Base-by-base conservation (phyloP, 331 rosid species). In the Phaseolus coccineus region DNA sequence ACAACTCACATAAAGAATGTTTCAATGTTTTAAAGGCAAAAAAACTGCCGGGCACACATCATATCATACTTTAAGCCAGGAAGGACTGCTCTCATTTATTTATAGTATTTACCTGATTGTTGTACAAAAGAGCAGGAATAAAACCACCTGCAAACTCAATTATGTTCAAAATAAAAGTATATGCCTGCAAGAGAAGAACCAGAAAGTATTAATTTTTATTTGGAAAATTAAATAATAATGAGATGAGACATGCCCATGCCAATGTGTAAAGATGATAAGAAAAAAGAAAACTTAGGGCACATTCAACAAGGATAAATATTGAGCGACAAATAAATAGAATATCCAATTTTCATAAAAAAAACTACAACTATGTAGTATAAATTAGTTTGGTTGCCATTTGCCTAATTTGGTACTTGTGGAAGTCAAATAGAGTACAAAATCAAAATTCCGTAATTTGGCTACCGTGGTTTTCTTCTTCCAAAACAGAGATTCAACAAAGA, bases 111-210 rank as follows among this genome's bases (percentile, higher is more conserved):
- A 96, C 99, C 99, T 96, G 99, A 82, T 78, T 93, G 85, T 93
- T 90, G 91, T 91, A 96, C 35, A 96, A 88, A 66, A 88, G 33
- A 10, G 73, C 76, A 62, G 99, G 99, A 51, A 96, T 93, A 66
- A 11, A 91, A 72, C 97, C 83, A 70, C 97, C 91, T 4, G 79
- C 63, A 85, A 74, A 88, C 90, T 96, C 99, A 2, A 93, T 89
- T 79, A 96, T 69, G 91, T 96, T 96, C 89, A 96, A 82, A 83
- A 82, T 39, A 11, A 90, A 80, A 40, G 99, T 95, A 87, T 87
- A 95, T 82, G 79, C 97, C 97, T 95, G 94, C 89, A 87, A 84
- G 66, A 81, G 71, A 65, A 51, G 55, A 61, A 75, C 57, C 28
- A 63, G 22, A 71, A 70, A 55, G 57, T 40, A 50, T 77, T 62